phyloP scores from a whole-genome alignment of 129 eudicot genomes.

The Erigeron canadensis region DNA sequence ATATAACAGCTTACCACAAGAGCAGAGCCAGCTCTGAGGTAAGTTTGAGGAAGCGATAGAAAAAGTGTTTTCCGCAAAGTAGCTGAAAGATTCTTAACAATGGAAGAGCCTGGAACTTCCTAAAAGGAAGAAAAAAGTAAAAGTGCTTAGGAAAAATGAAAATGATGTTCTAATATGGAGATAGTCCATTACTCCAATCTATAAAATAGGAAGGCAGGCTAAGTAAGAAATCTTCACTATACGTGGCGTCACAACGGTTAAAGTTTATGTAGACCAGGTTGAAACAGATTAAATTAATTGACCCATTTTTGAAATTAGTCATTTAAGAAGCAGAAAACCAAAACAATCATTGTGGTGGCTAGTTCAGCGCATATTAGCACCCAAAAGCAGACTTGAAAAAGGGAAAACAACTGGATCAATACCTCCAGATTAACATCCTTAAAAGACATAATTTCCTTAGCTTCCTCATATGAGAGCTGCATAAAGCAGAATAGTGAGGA shows the following conservation, averaged over 20 bases:
- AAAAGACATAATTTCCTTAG: conserved; percentile 55
- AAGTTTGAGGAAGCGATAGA: conserved; percentile 53
- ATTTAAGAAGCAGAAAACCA: conserved; percentile 9
- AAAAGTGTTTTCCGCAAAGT: conserved; percentile 45
- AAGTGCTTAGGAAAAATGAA: not conserved
- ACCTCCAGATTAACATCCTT: conserved; percentile 72
- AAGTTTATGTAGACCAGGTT: not conserved
- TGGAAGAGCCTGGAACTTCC: conserved; percentile 69
- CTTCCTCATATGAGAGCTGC: conserved; percentile 71
- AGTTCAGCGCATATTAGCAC: not conserved
- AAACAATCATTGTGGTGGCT: not conserved
- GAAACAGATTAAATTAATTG: not conserved
- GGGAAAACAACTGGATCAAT: conserved; percentile 1
- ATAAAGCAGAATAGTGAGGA: conserved; percentile 14
- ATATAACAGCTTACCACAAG: conserved; percentile 59
- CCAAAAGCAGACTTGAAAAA: not conserved
- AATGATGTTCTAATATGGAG: not conserved
- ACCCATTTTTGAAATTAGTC: conserved; percentile 1
- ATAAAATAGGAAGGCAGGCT: not conserved
- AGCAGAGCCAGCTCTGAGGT: conserved; percentile 60
- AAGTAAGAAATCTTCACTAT: not conserved
- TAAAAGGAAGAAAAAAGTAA: conserved; percentile 8
- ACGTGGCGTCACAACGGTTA: not conserved
- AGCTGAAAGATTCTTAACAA: conserved; percentile 45
- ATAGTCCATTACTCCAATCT: not conserved